A percentile compares a stretch with the other conserved stretches of the same genome.
Conservation (phyloP, 225 moss, liverwort and hornwort genomes). For the Rhytidiadelphus loreus region DNA sequence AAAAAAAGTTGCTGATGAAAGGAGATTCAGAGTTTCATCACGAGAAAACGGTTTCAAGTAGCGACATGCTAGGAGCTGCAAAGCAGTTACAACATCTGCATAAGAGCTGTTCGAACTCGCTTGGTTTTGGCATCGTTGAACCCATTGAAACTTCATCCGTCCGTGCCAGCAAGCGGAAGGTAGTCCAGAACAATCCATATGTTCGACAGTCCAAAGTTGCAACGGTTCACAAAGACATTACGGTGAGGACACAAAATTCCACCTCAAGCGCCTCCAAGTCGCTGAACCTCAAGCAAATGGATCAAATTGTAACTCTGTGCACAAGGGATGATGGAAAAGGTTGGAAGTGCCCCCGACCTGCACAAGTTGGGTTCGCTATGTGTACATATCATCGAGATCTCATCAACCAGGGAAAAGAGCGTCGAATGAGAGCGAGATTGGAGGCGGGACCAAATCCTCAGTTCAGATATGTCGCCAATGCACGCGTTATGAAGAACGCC, state of each 20-base stretch:
- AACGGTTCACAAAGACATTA: background rate
- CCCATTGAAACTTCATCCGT: background rate
- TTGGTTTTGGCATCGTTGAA: background rate
- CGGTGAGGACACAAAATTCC: background rate
- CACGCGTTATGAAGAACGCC: background rate
- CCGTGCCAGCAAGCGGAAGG: background rate
- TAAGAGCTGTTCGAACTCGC: background rate
- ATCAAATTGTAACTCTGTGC: background rate
- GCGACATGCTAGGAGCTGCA: background rate
- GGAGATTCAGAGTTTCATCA: background rate
- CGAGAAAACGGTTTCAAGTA: background rate
- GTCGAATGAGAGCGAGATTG: constrained; percentile 1
- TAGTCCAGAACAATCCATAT: background rate
- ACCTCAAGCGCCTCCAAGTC: background rate
- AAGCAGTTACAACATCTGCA: background rate
- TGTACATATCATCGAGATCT: constrained; percentile 20
- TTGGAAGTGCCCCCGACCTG: constrained; percentile 15
- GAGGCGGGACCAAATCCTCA: background rate
- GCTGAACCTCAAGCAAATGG: background rate
- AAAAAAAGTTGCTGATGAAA: background rate
- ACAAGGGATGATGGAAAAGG: constrained; percentile 33
- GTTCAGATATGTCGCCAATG: background rate
- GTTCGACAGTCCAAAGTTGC: background rate
- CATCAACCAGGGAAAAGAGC: constrained; percentile 1
- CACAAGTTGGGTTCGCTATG: background rate